Percentiles rank a stretch among this genome's conserved stretches.
phyloP scores from a whole-genome alignment of 768 basidiomycete genomes.

The Arthromyces matolae region DNA sequence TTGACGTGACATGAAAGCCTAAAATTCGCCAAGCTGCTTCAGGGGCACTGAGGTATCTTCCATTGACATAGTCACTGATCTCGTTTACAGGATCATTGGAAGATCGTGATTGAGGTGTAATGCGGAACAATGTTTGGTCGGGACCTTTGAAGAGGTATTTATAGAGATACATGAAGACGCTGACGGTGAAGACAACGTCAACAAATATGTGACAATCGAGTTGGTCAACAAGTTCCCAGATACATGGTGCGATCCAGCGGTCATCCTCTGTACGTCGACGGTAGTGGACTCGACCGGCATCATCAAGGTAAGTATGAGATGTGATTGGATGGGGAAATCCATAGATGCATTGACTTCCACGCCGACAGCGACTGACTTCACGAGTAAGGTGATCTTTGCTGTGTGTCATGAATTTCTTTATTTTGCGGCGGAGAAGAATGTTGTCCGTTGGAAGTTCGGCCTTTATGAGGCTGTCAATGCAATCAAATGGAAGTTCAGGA shows the following conservation, averaged over 20 bases:
- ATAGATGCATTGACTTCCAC: background rate
- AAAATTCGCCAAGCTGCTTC: conserved; percentile 11
- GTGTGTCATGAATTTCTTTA: conserved; percentile 7
- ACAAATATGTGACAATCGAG: conserved; percentile 4
- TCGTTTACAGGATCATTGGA: background rate
- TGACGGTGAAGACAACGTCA: conserved; percentile 1
- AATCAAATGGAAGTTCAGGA: background rate
- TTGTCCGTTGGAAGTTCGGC: background rate
- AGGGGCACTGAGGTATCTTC: conserved; percentile 2
- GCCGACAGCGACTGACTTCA: background rate
- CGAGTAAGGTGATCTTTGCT: background rate
- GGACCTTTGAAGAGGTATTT: conserved; percentile 13
- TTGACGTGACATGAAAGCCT: conserved; percentile 7
- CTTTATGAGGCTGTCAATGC: background rate
- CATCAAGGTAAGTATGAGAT: background rate
- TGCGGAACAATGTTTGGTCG: background rate
- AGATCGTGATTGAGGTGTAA: conserved; percentile 4
- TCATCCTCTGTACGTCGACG: background rate
- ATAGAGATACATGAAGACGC: conserved; percentile 8
- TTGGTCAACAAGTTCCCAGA: background rate
- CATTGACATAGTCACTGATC: conserved; percentile 4
- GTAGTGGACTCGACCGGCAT: background rate
- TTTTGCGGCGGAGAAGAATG: background rate
- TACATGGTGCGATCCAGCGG: background rate
- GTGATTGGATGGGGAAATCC: conserved; percentile 4